phyloP scores from a whole-genome alignment of 345 rosid genomes.

The Salix exigua region DNA sequence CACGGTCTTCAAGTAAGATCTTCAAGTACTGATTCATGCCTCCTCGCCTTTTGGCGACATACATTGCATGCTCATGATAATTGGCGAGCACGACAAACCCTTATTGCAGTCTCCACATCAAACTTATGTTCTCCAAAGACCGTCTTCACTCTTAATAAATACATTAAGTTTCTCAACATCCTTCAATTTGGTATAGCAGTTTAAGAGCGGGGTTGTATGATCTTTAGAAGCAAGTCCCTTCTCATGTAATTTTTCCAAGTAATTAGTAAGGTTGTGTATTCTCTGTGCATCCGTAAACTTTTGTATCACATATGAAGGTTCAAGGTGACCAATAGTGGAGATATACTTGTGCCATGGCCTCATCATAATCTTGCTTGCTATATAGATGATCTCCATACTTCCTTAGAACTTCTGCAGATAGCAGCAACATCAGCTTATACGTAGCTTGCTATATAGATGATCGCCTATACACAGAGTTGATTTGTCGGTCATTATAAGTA shows the following conservation, averaged over 20 bases:
- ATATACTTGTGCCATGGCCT: constrained; percentile 96
- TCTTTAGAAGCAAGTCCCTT: constrained; percentile 98
- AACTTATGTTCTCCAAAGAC: constrained; percentile 87
- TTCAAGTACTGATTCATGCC: constrained; percentile 91
- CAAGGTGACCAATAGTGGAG: constrained; percentile 88
- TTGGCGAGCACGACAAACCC: constrained; percentile 98
- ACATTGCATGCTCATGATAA: constrained; percentile 98
- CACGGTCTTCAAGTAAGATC: constrained; percentile 94
- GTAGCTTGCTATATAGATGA: no score
- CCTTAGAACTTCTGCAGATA: constrained; percentile 92
- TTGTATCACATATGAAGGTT: constrained; percentile 97
- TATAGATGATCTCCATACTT: constrained; percentile 97
- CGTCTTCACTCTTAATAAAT: constrained; percentile 91
- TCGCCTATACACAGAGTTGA: constrained; percentile 77
- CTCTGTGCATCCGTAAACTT: constrained; percentile 98
- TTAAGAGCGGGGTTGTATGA: constrained; percentile 91
- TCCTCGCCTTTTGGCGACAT: constrained; percentile 96
- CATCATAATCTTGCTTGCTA: constrained; percentile 89
- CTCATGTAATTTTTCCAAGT: constrained; percentile 91
- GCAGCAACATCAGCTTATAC: constrained; percentile 99
- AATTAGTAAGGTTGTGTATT: constrained; percentile 93
- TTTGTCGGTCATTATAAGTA: constrained; percentile 69
- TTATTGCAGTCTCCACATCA: constrained; percentile 95
- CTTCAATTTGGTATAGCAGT: constrained; percentile 93
- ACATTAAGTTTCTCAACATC: constrained; percentile 88